Conservation (phyloP, 192 early-diverging fungal genomes). For the Gryganskiella cystojenkinii region DNA sequence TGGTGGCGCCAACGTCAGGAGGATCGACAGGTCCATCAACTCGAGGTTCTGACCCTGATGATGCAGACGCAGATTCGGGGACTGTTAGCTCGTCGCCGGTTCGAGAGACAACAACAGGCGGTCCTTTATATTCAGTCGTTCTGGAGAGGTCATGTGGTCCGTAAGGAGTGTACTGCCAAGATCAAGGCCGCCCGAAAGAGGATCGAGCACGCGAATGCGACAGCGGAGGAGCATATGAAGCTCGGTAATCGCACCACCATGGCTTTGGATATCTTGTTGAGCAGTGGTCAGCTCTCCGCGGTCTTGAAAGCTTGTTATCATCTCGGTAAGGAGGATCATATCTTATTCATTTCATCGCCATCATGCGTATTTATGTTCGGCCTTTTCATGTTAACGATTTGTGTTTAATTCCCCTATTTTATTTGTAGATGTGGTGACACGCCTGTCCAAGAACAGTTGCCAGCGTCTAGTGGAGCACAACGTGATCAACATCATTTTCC, state of each 20-base stretch:
- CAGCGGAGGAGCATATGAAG: slow-evolving; percentile 57
- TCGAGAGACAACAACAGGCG: slow-evolving; percentile 8
- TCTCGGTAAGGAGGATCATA: slow-evolving; percentile 25
- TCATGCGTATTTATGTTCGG: background rate
- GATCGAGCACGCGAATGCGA: slow-evolving; percentile 52
- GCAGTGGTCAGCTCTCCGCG: slow-evolving; percentile 54
- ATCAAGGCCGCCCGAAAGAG: slow-evolving; percentile 45
- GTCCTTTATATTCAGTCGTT: slow-evolving; percentile 49
- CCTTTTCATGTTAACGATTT: background rate
- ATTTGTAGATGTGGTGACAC: slow-evolving; percentile 46
- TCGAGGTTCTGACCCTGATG: slow-evolving; percentile 8
- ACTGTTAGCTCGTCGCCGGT: slow-evolving; percentile 27
- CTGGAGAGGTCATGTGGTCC: slow-evolving; percentile 52
- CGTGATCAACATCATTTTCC: slow-evolving; percentile 53
- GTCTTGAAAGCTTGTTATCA: slow-evolving; percentile 58
- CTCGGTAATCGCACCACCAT: slow-evolving; percentile 55
- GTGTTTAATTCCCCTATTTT: background rate
- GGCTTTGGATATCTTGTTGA: slow-evolving; percentile 52
- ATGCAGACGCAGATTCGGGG: slow-evolving; percentile 47
- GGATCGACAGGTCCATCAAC: background rate
- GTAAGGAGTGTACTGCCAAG: slow-evolving; percentile 41
- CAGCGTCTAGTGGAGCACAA: slow-evolving; percentile 53
- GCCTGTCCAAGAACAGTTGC: slow-evolving; percentile 54
- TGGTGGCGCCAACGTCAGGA: slow-evolving; percentile 34
- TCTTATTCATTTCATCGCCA: background rate